Evolutionary conservation across 352 stramenopile genomes (phyloP).

Genomic region (Thraustochytrium sp.): DNA sequence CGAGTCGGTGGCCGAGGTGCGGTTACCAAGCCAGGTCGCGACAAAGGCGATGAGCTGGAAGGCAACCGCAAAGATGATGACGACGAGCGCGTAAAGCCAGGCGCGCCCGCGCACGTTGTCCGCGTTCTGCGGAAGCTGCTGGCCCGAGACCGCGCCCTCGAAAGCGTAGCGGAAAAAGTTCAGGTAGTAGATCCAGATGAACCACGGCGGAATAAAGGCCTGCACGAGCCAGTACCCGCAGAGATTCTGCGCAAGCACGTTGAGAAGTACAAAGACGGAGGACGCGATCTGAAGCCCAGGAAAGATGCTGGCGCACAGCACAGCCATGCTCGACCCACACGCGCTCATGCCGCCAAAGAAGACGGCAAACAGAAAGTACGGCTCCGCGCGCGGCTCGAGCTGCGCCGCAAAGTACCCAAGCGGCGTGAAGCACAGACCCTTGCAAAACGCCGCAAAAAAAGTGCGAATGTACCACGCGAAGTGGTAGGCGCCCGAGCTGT

Average conservation of each 20-base stretch:
- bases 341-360: constrained; percentile 41
- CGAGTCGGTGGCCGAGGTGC: neutral
- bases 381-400: neutral
- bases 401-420: constrained; percentile 39
- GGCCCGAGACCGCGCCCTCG: neutral
- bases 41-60: constrained; percentile 34
- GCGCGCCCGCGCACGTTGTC: neutral
- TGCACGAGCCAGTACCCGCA: constrained; percentile 32
- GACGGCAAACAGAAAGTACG: constrained; percentile 38
- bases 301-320: constrained; percentile 12
- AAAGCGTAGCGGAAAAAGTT: constrained; percentile 41
- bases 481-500: constrained; percentile 19
- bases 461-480: constrained; percentile 32
- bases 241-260: constrained; percentile 24
- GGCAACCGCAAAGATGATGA: constrained; percentile 14
- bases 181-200: constrained; percentile 34
- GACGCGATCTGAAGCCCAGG: neutral
- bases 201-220: constrained; percentile 7
- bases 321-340: constrained; percentile 26
- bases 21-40: neutral
- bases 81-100: constrained; percentile 16
- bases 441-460: constrained; percentile 31
- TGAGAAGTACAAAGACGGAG: constrained; percentile 25
- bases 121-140: neutral
- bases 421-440: constrained; percentile 17